Percentiles rank a stretch among this genome's conserved stretches.
Conservation (phyloP, 192 early-diverging fungal species). For the Coemansia sp. region DNA sequence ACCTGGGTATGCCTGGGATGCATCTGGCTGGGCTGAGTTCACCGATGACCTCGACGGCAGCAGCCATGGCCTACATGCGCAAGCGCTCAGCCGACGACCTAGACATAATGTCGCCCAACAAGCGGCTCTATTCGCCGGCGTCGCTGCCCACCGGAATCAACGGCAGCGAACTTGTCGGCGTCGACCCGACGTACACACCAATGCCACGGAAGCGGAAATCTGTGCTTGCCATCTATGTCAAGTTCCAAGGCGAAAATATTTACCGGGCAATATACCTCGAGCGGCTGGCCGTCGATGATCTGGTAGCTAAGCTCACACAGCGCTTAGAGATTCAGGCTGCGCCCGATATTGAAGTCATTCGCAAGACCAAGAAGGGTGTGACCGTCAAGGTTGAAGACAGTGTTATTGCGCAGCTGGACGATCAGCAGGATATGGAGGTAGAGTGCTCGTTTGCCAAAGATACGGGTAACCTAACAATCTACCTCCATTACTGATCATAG, state of each 20-base stretch:
- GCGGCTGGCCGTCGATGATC: constrained; percentile 50
- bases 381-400: constrained; percentile 59
- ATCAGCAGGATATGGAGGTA: constrained; percentile 66
- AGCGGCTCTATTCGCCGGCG: constrained; percentile 43
- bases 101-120: constrained; percentile 31
- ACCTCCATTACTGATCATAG: constrained; percentile 27
- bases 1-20: constrained; percentile 35
- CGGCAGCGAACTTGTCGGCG: constrained; percentile 38
- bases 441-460: constrained; percentile 44
- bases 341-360: constrained; percentile 40
- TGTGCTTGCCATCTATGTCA: constrained; percentile 57
- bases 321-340: constrained; percentile 54
- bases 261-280: constrained; percentile 68
- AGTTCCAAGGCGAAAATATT: constrained; percentile 54
- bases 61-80: constrained; percentile 32
- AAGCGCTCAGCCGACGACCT: constrained; percentile 44
- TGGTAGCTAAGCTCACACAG: constrained; percentile 53
- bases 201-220: constrained; percentile 33
- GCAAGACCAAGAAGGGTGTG: constrained; percentile 54
- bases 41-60: constrained; percentile 16
- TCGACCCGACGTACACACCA: constrained; percentile 66
- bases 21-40: constrained; percentile 22
- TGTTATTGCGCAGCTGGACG: constrained; percentile 58
- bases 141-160: constrained; percentile 17
- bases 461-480: constrained; percentile 38